Base-by-base conservation (phyloP, 371 early-diverging fungal species). In the Parasitella parasitica region DNA sequence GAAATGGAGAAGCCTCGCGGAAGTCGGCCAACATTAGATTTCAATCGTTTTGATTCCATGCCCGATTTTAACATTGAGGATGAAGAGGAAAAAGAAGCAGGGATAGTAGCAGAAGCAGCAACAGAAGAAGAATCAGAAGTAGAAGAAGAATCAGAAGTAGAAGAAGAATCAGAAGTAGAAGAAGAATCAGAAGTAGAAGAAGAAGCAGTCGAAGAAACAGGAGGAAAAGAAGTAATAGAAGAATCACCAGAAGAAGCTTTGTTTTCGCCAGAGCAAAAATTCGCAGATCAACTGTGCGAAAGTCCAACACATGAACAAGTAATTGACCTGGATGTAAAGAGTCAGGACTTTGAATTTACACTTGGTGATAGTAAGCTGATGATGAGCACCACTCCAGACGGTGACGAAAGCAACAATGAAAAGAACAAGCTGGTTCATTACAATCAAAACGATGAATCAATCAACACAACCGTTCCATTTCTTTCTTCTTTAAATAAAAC, bases 301-400 rank as follows among this genome's bases (percentile, higher is more conserved):
- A 30, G 32, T 11, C 38, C 54, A 20, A 20, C 37, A 0, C 12
- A 15, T 7, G 38, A 15, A 2, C 24, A 54, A n/a, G 24, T 54
- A 12, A 2, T 18, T 32, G 51, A 30, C 18, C 15, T 28, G 18
- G 51, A 30, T 3, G n/a, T 27, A 28, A n/a, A 28, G 16, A 16
- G 30, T 28, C 28, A 50, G 18, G 51, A 50, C 18, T 32, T 53
- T 53, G 35, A 34, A 32, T 53, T 53, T 20, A 53, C 53, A 34
- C 16, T 53, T 12, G 53, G 53, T 18, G 53, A 53, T 53, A 53
- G 53, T 53, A 53, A 53, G 20, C 35, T 53, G 35, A 53, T 53
- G 53, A 54, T 54, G 35, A 57, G 37, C 37, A 54, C 54, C 54
- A 26, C 37, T 37, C 7, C 37, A 18, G 46, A 57, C 20, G 46